These are phyloP conservation scores for Emmonsia crescens DNA, from an alignment of 2,329 filamentous ascomycete genomes.

Conservation along the genomic window DNA sequence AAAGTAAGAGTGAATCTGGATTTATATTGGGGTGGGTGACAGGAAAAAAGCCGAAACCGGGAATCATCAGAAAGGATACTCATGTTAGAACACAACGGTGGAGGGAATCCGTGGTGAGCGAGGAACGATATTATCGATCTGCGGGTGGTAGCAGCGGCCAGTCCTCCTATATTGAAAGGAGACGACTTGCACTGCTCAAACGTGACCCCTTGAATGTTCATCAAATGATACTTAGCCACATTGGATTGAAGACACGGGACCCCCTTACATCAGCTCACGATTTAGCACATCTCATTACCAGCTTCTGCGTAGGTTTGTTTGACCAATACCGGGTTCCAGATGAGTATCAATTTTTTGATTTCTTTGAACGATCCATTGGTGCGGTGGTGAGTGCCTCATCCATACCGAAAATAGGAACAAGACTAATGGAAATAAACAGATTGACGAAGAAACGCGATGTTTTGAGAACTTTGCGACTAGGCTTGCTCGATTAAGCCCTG, in stretches of 20 bases:
- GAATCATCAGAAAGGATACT: background rate
- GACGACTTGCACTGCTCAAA: background rate
- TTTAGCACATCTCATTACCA: constrained; percentile 51
- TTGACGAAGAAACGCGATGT: constrained; percentile 22
- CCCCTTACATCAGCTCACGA: constrained; percentile 52
- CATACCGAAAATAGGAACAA: background rate
- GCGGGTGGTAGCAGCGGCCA: background rate
- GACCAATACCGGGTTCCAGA: constrained; percentile 45
- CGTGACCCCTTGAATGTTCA: constrained; percentile 49
- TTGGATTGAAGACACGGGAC: constrained; percentile 32
- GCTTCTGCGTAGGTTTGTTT: constrained; percentile 50
- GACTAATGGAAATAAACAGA: background rate
- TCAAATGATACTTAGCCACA: constrained; percentile 50
- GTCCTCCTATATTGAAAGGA: constrained; percentile 1
- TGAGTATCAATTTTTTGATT: constrained; percentile 46
- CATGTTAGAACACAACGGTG: background rate
- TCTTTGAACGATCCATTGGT: constrained; percentile 56
- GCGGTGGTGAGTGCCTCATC: constrained; percentile 19
- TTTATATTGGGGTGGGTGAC: background rate
- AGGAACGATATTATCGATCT: background rate
- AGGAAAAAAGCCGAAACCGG: background rate
- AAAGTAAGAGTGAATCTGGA: background rate
- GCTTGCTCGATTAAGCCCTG: background rate
- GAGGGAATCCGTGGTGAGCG: background rate
- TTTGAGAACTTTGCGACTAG: background rate